Evolutionary conservation across 2,329 filamentous ascomycete species (phyloP).

Genomic region (Aureobasidium namibiae): DNA sequence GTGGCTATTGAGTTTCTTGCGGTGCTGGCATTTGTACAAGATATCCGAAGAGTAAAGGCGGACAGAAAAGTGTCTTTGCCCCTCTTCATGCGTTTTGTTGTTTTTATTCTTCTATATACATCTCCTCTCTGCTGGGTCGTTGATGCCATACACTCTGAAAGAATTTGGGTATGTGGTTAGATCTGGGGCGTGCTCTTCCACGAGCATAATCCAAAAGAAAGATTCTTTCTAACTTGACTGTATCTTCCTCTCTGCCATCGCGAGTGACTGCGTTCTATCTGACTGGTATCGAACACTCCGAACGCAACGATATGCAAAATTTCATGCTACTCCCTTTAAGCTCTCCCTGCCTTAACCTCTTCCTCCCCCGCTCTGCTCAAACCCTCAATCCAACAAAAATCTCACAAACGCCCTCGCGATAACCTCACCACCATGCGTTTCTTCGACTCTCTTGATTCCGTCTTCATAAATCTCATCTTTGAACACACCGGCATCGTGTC

Average conservation of each 20-base stretch:
- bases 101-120: background rate
- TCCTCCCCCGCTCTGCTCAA: background rate
- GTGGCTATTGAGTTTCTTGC: background rate
- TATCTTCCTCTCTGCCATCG: no score
- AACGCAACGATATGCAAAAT: background rate
- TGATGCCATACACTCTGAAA: slow-evolving; percentile 3
- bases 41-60: slow-evolving; percentile 4
- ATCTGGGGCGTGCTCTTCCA: background rate
- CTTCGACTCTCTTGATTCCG: slow-evolving; percentile 55
- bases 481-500: slow-evolving; percentile 62
- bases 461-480: slow-evolving; percentile 60
- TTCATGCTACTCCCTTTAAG: background rate
- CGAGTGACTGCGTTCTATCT: no score
- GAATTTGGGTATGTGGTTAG: slow-evolving; percentile 5
- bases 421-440: slow-evolving; percentile 69
- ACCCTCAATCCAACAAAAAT: slow-evolving; percentile 40
- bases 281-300: background rate
- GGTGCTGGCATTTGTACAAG: slow-evolving; percentile 3
- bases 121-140: slow-evolving; percentile 6
- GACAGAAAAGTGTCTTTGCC: background rate
- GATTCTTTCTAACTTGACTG: no score
- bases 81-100: slow-evolving; percentile 2
- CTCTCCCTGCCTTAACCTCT: no score
- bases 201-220: background rate
- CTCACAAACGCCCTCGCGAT: slow-evolving; percentile 67